Base-by-base conservation (phyloP, 352 stramenopile species). In the Stramenopiles sp. region DNA sequence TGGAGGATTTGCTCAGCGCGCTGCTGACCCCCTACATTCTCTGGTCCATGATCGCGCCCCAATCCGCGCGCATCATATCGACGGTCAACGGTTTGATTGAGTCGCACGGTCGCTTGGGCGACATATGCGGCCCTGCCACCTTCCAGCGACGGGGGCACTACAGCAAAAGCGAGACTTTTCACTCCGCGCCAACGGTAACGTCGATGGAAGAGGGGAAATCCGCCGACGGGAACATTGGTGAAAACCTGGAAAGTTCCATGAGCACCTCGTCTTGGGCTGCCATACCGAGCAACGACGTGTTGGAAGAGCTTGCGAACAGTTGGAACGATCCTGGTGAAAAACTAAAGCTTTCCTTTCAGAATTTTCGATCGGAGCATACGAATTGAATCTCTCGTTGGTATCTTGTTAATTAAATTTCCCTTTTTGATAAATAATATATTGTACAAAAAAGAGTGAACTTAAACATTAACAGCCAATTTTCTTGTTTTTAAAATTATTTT, bases 21-120 rank as follows among this genome's bases (percentile, higher is more conserved):
- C 74, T 98, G 36, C 80, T 98, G 73, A 92, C 93, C 37, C 95
- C 95, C 1, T 92, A 98, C 74, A 91, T 99, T 75, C 81, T 99
- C 69, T 96, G 89, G 77, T 84, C 97, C 32, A 96, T 92, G 32
- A 85, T 98, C 25, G 43, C 43, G 25, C 92, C 92, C 0, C 80
- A 81, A 32, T 90, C 87, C 76, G 86, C 93, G 18, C 83, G 88
- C 12, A 83, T 91, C 32, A 89, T 98, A 25, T 63, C 43, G 25
- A 63, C 43, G 25, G 43, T 63, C 12, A 18, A 25, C 25, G 43
- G 25, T 63, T 18, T 18, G 25, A 63, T 63, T 63, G 43, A 63
- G 25, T 12, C 43, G 25, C 43, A 63, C 25, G 12, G 12, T 63
- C 25, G 12, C 25, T 63, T 63, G 25, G 43, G 43, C 43, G 43